Base-by-base conservation (phyloP, 768 basidiomycete species). In the Dioszegia crocea region DNA sequence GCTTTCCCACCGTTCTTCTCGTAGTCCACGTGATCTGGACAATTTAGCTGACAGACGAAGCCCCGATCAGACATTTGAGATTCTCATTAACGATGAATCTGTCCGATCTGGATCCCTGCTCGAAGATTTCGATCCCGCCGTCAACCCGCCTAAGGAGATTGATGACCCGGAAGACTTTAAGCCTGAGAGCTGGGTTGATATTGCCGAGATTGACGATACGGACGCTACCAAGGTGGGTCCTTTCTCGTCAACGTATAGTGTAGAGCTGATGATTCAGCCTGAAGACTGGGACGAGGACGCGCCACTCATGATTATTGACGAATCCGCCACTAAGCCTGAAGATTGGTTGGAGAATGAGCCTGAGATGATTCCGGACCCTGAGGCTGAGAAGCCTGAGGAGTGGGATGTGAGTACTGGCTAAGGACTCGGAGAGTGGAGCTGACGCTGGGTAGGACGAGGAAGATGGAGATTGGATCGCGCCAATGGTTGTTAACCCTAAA, bases 271-370 rank as follows among this genome's bases (percentile, higher is more conserved):
- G 33, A 6, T 33, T 6, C 33, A 87, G 89, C 94, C 94, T 48
- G 89, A 80, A 2, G 96, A 98, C 78, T 99, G 96, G 96, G 91
- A 99, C 73, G 96, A 99, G 80, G 89, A 88, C 47, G 92, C 89
- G 44, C 94, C 96, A 2, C 88, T 89, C 68, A 88, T 93, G 76
- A 88, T 99, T 68, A 79, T 80, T 53, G 96, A 99, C 67, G 85
- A 85, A 68, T 87, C 90, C 11, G 93, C 91, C 4, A 81, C 78
- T 60, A 93, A 89, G 80, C 96, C 96, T 30, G 91, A 88, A 61
- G 93, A 89, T 68, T 99, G 96, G 96, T 85, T 99, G 58, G 91
- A 89, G 61, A 80, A 96, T 57, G 96, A 97, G 75, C 84, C 87
- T 6, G 77, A 82, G 57, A 82, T 79, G 47, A 83, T 96, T 68